These are phyloP conservation scores for Suillus bovinus DNA, from an alignment of 768 basidiomycete genomes.

Conservation along the genomic window DNA sequence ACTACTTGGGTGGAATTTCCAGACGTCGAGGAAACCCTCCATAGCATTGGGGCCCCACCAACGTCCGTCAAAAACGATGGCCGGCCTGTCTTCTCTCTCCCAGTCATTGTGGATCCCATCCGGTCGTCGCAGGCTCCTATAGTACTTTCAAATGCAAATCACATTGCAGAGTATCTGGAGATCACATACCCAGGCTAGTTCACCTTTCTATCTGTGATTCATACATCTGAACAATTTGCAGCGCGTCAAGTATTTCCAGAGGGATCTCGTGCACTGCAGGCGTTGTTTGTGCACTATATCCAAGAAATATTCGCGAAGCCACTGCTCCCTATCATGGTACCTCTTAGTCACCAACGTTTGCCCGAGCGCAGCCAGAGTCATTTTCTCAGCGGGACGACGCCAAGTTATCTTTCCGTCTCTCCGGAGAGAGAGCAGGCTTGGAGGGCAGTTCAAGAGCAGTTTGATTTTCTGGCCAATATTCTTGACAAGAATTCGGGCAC, in stretches of 20 bases:
- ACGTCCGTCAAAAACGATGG: conserved; percentile 55
- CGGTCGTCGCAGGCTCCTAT: conserved; percentile 45
- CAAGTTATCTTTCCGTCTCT: conserved; percentile 27
- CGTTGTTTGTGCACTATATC: conserved; percentile 69
- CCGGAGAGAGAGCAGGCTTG: conserved; percentile 64
- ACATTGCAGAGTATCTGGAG: conserved; percentile 75
- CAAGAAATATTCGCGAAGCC: conserved; percentile 66
- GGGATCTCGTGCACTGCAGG: conserved; percentile 66
- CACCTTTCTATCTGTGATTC: background rate
- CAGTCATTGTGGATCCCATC: conserved; percentile 64
- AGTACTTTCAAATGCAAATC: conserved; percentile 58
- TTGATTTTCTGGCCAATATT: conserved; percentile 60
- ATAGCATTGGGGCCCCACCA: conserved; percentile 59
- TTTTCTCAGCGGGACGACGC: conserved; percentile 33
- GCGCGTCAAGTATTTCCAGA: conserved; percentile 72
- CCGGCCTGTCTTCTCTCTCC: conserved; percentile 64
- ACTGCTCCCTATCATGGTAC: conserved; percentile 68
- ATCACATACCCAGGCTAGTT: conserved; percentile 47
- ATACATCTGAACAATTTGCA: background rate
- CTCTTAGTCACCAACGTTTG: conserved; percentile 62
- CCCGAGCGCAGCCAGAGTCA: conserved; percentile 55
- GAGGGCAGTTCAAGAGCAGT: conserved; percentile 63
- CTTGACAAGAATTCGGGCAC: conserved; percentile 62
- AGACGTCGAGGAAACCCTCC: conserved; percentile 63
- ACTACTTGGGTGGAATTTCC: conserved; percentile 73